Conservation (phyloP, 176 grass and related monocot genomes). For the Dendrocalamus sinicus region DNA sequence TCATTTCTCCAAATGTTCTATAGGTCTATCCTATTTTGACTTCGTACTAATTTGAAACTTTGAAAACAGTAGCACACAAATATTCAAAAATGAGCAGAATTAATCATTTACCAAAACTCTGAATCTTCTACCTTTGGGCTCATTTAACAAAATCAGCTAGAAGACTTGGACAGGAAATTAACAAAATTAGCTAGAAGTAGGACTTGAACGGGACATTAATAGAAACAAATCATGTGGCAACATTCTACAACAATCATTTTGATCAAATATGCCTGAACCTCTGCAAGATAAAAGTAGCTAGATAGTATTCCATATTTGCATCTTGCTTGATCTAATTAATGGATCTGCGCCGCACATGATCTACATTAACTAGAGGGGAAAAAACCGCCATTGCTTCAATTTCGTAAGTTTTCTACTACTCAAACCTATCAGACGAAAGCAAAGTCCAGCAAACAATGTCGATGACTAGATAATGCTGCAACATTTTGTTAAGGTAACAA, state of each 20-base stretch:
- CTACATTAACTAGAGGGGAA: slow-evolving; percentile 13
- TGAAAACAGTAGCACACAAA: neutral
- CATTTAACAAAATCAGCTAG: slow-evolving; percentile 13
- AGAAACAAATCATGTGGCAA: neutral
- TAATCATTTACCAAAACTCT: slow-evolving; percentile 11
- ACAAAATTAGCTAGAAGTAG: neutral
- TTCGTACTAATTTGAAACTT: slow-evolving; percentile 22
- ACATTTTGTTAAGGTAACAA: slow-evolving; percentile 31
- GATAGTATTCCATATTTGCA: neutral
- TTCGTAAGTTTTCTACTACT: slow-evolving; percentile 3
- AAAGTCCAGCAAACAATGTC: slow-evolving; percentile 1
- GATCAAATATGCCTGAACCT: neutral
- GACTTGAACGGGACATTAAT: neutral
- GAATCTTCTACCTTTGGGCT: neutral
- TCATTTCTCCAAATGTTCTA: neutral
- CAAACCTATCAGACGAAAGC: neutral
- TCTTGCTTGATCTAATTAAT: slow-evolving; percentile 30
- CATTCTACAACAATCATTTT: neutral
- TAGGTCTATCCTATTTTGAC: neutral
- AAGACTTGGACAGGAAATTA: neutral
- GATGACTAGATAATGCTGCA: neutral
- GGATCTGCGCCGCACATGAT: slow-evolving; percentile 5
- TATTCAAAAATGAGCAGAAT: neutral
- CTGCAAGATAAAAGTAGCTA: slow-evolving; percentile 1
- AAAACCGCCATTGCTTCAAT: slow-evolving; percentile 3